Evolutionary conservation across 2,329 filamentous ascomycete genomes (phyloP), one percentile per base, ranked within the genome.

Genomic region (Alternaria sp.): DNA sequence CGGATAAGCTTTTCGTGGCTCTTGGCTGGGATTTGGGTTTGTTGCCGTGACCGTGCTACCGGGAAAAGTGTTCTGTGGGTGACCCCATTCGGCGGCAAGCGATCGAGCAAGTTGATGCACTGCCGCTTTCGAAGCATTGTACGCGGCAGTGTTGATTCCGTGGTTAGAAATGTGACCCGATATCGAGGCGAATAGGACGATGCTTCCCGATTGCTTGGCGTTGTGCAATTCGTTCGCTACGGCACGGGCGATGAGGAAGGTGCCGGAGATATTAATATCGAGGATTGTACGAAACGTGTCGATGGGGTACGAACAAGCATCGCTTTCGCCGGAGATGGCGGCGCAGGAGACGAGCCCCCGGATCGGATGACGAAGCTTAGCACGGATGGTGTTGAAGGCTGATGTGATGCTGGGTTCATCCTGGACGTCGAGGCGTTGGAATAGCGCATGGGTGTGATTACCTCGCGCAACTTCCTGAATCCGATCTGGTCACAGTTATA

Each of bases 121-220:
- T 0, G 83, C 85, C 0, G 85, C 82, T 74, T 88, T 88, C 61
- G 83, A 86, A 0, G 84, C 80, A 70, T 87, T 87, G 76, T 88
- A 88, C 0, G 79, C 81, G 6, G 82, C 76, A 5, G 79, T 82
- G 23, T 80, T 76, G 43, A 83, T 77, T 2, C 79, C 80, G 54
- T 68, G 72, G 55, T 81, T 80, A 10, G 72, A 73, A 10, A 78
- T 67, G 43, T 74, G 71, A 0, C 76, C 79, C 17, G 73, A 78
- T 70, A 81, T 81, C 59, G 76, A 78, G 4, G 79, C 80, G 15
- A 81, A 77, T 13, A 81, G 64, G 7, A 81, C 78, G 19, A 81
- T 79, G 50, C 76, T 79, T 1, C 79, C 79, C 3, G 71, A 64
- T 13, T 75, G 71, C 0, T 73, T 67, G 6, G 70, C 67, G 12